Conservation (phyloP, 2,329 filamentous ascomycete species). For the Clonostachys sp. region DNA sequence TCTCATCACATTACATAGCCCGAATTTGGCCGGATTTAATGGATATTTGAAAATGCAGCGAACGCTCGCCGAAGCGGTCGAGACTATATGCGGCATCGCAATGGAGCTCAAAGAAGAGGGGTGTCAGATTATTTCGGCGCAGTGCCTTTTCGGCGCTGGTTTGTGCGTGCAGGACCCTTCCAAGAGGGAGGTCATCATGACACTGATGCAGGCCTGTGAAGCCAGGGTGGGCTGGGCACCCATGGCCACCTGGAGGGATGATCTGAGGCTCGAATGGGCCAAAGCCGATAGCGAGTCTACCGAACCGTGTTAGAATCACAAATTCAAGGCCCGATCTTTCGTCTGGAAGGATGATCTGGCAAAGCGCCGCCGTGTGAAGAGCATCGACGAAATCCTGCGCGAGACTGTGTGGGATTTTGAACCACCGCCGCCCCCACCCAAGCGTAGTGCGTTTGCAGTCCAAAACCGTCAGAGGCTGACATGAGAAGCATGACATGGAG, state of each 20-base stretch:
- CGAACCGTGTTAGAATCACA: too few relatives aligned
- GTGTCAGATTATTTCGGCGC: slow-evolving; percentile 34
- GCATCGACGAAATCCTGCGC: too few relatives aligned
- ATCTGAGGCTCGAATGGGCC: slow-evolving; percentile 21
- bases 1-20: slow-evolving; percentile 26
- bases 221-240: slow-evolving; percentile 29
- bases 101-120: slow-evolving; percentile 33
- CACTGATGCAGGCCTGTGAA: slow-evolving; percentile 27
- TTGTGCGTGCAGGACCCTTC: slow-evolving; percentile 28
- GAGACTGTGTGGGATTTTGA: too few relatives aligned
- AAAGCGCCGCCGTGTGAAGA: too few relatives aligned
- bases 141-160: slow-evolving; percentile 36
- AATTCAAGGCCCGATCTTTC: too few relatives aligned
- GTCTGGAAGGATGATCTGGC: too few relatives aligned
- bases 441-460: too few relatives aligned
- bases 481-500: too few relatives aligned
- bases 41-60: slow-evolving; percentile 31
- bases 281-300: slow-evolving; percentile 8
- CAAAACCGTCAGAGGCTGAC: too few relatives aligned
- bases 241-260: slow-evolving; percentile 22
- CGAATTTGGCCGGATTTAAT: slow-evolving; percentile 20
- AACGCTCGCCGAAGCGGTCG: slow-evolving; percentile 11
- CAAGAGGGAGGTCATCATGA: slow-evolving; percentile 26
- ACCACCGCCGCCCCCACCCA: too few relatives aligned
- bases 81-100: slow-evolving; percentile 41